Base-by-base conservation (phyloP, 1,139 yeast species). In the Yamadazyma oceani region DNA sequence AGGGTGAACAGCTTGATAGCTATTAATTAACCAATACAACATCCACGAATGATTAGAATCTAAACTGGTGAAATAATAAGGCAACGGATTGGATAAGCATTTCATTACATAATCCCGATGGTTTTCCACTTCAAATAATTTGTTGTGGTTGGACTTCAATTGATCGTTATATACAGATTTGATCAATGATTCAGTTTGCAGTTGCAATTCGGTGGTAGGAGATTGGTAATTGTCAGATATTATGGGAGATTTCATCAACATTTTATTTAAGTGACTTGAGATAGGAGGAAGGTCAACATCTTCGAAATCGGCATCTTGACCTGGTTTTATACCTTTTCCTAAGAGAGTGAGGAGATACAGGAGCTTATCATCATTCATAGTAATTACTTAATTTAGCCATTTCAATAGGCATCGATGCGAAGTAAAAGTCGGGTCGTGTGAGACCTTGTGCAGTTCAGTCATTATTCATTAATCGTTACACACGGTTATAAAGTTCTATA, bases 1-100 rank as follows among this genome's bases (percentile, higher is more conserved):
- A 4, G 22, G 22, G 13, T 28, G 21, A 19, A 40, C 36, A 11
- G 43, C 3, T 12, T 30, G 24, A 2, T 38, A 40, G 7, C 89
- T 69, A 55, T 88, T 89, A 29, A 77, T 53, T 2, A 84, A 62
- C 98, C 98, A 92, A 58, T 86, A 90, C 2, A 85, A 45, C 58
- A 92, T 64, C 98, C 98, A 94, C 0, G 96, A 82, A 45, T 85
- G 90, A 17, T 95, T 85, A 0, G 97, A 92, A 60, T 92, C 97
- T 33, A 87, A 66, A 0, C 67, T 63, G 34, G 64, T 60, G 59
- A 70, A 75, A 31, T 61, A 53, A 2, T 58, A 49, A 0, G 89
- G 85, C 21, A 85, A 68, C 21, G 71, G 44, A 11, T 28, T 23
- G 9, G 30, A 16, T 17, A 49, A 32, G 14, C 41, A 30, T 9